Percentiles rank a stretch among this genome's conserved stretches.
Conservation (phyloP, 2,329 filamentous ascomycete species). For the Colletotrichum sp. region DNA sequence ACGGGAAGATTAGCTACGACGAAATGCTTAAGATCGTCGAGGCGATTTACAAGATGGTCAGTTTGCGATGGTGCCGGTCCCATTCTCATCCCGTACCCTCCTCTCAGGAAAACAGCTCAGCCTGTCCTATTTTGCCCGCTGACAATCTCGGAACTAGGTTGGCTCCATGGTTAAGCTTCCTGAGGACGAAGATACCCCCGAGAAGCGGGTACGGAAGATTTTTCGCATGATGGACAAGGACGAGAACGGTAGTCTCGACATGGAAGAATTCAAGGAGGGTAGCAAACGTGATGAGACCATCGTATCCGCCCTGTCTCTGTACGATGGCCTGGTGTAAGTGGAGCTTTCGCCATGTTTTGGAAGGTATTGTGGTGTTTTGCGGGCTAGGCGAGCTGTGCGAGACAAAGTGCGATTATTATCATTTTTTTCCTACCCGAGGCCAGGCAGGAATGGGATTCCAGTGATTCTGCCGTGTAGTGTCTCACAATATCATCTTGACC, state of each 20-base stretch:
- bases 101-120: neutral
- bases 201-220: slow-evolving; percentile 98
- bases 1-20: slow-evolving; percentile 98
- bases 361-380: neutral
- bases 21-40: slow-evolving; percentile 99
- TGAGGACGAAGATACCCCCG: slow-evolving; percentile 97
- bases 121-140: neutral
- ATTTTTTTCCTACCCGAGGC: neutral
- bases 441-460: slow-evolving; percentile 9
- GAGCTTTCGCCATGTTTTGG: neutral
- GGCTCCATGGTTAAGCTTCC: slow-evolving; percentile 99
- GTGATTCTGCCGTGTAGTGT: neutral
- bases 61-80: slow-evolving; percentile 5
- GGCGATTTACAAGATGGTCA: slow-evolving; percentile 99
- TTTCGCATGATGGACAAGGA: slow-evolving; percentile 99
- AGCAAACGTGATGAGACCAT: slow-evolving; percentile 99
- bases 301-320: slow-evolving; percentile 93
- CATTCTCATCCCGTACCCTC: neutral
- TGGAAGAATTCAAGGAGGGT: slow-evolving; percentile 98
- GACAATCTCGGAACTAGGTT: slow-evolving; percentile 61
- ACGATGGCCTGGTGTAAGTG: slow-evolving; percentile 86
- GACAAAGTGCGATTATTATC: neutral
- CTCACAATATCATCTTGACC: neutral
- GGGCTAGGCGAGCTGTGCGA: slow-evolving; percentile 7
- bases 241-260: slow-evolving; percentile 95